Percentiles rank a stretch among this genome's conserved stretches.
Evolutionary conservation across 345 rosid species (phyloP).

Genomic region (Raphanus sativus): DNA sequence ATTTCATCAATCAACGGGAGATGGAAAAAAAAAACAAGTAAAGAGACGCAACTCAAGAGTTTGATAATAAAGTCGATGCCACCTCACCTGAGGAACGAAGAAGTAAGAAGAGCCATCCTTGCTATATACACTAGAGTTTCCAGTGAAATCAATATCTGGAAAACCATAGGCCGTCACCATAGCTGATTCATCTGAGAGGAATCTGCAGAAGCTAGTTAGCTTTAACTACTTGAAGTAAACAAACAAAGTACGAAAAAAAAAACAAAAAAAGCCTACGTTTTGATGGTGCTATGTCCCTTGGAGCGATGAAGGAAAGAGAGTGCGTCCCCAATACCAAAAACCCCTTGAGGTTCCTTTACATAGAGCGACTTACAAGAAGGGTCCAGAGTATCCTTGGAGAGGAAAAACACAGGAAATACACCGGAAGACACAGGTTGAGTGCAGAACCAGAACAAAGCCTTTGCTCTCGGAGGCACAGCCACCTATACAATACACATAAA

Average conservation of each 20-base stretch:
- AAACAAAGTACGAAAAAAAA: too few species aligned
- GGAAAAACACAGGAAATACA: constrained; percentile 77
- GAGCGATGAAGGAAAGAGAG: constrained; percentile 49
- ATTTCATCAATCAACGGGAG: constrained; percentile 2
- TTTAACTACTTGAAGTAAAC: constrained; percentile 20
- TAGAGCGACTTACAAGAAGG: constrained; percentile 55
- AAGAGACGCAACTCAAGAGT: neutral
- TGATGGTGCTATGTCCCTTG: constrained; percentile 34
- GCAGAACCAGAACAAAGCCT: constrained; percentile 83
- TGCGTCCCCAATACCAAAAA: constrained; percentile 81
- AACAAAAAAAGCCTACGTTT: constrained; percentile 53
- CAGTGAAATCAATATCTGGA: constrained; percentile 52
- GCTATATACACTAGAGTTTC: constrained; percentile 49
- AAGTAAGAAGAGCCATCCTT: constrained; percentile 70
- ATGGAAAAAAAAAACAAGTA: constrained; percentile 2
- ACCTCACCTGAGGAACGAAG: constrained; percentile 77
- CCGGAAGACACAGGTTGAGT: constrained; percentile 53
- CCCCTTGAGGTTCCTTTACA: constrained; percentile 60
- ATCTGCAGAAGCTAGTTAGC: constrained; percentile 64
- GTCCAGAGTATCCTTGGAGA: constrained; percentile 55
- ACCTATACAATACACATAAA: constrained; percentile 46
- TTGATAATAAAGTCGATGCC: constrained; percentile 12
- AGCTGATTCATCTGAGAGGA: constrained; percentile 65
- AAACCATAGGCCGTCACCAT: constrained; percentile 69
- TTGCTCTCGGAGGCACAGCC: constrained; percentile 86